Conservation (phyloP, 2,329 filamentous ascomycete species). For the Microdochium paspali region DNA sequence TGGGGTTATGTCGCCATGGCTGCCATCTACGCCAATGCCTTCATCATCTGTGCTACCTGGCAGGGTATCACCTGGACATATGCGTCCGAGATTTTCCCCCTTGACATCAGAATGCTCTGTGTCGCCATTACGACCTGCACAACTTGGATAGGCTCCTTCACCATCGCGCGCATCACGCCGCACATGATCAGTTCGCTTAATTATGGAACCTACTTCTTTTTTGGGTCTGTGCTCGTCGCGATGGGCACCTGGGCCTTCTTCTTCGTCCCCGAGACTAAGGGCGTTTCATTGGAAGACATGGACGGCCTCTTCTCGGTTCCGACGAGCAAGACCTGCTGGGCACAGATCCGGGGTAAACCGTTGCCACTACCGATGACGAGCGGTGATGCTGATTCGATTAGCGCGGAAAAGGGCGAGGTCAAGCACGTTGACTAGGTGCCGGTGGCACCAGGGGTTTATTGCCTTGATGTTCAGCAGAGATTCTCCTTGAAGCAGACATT, state of each 20-base stretch:
- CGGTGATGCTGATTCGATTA: neutral
- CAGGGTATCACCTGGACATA: conserved; percentile 29
- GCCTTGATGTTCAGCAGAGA: too few relatives aligned
- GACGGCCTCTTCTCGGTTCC: conserved; percentile 23
- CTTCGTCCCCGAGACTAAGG: conserved; percentile 33
- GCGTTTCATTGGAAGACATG: conserved; percentile 11
- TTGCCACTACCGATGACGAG: neutral
- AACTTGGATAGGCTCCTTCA: conserved; percentile 13
- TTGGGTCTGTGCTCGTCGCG: conserved; percentile 27
- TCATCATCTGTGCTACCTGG: conserved; percentile 28
- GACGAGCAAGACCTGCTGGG: neutral
- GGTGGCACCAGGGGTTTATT: neutral
- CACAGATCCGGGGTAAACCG: neutral
- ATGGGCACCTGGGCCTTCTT: conserved; percentile 30
- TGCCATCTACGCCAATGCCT: conserved; percentile 30
- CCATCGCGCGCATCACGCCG: conserved; percentile 12
- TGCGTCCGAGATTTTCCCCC: conserved; percentile 13
- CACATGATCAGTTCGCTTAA: conserved; percentile 16
- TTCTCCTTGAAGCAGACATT: too few relatives aligned
- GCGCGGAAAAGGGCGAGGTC: neutral
- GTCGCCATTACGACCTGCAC: conserved; percentile 12
- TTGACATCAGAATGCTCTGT: conserved; percentile 14
- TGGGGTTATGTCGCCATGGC: conserved; percentile 37
- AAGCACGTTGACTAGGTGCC: neutral
- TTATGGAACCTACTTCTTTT: conserved; percentile 36